phyloP scores from a whole-genome alignment of 225 moss, liverwort and hornwort species.

The Ulota crispa region DNA sequence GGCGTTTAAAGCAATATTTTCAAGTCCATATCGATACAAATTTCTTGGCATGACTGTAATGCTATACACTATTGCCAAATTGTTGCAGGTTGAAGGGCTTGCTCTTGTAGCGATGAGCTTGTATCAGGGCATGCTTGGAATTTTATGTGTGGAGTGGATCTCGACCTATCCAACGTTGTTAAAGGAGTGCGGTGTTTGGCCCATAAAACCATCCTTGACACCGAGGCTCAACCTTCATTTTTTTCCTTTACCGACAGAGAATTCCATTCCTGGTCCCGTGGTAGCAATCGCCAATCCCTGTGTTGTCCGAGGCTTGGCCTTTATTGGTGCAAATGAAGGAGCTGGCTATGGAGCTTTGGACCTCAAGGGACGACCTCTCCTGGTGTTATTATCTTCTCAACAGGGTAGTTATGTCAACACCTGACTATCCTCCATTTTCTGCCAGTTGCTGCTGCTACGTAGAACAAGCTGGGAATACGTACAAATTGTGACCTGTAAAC shows the following conservation, averaged over 20 bases:
- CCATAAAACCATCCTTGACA: slow-evolving; percentile 25
- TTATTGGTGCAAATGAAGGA: slow-evolving; percentile 39
- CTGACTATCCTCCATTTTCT: slow-evolving; percentile 12
- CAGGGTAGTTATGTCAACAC: slow-evolving; percentile 31
- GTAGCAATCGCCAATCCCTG: slow-evolving; percentile 28
- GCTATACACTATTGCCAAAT: background rate
- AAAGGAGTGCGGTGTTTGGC: slow-evolving; percentile 28
- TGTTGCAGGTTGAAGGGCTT: slow-evolving; percentile 45
- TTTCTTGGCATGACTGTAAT: background rate
- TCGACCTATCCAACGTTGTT: slow-evolving; percentile 25
- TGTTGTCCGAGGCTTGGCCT: slow-evolving; percentile 40
- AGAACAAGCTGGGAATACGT: background rate
- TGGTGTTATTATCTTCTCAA: slow-evolving; percentile 54
- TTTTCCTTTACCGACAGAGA: slow-evolving; percentile 25
- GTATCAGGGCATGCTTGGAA: slow-evolving; percentile 43
- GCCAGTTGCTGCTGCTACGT: background rate
- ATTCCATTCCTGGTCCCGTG: slow-evolving; percentile 17
- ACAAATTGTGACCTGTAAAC: background rate
- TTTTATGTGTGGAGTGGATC: slow-evolving; percentile 52
- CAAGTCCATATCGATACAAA: background rate
- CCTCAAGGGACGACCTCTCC: slow-evolving; percentile 46
- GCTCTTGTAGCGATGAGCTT: slow-evolving; percentile 52
- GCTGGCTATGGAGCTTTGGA: slow-evolving; percentile 50
- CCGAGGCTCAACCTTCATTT: slow-evolving; percentile 38
- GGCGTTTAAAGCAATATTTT: background rate